Percentiles rank a stretch among this genome's conserved stretches.
Evolutionary conservation across 1,284 basidiomycete genomes (phyloP).

Genomic region (Polyporus tsugae): DNA sequence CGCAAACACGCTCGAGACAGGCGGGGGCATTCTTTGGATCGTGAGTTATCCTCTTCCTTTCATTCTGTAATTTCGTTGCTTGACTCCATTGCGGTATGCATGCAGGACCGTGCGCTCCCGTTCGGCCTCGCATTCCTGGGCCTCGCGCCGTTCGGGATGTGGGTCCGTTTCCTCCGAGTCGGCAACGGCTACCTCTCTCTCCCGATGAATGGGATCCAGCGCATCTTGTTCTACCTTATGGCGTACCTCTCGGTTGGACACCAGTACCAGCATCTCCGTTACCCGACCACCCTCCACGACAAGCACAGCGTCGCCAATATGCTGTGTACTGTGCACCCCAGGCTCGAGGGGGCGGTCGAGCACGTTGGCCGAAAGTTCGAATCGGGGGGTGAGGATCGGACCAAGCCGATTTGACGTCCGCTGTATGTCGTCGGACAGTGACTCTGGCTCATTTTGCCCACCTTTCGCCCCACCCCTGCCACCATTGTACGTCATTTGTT

Average conservation of each 20-base stretch:
- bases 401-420: not conserved
- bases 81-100: too few species aligned
- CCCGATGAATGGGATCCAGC: not conserved
- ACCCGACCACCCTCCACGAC: not conserved
- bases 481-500: too few species aligned
- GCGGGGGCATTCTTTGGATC: not conserved
- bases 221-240: not conserved
- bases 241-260: not conserved
- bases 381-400: not conserved
- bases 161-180: not conserved
- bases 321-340: not conserved
- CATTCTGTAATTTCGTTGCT: too few species aligned
- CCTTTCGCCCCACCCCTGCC: too few species aligned
- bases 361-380: not conserved
- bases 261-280: not conserved
- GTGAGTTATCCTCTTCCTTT: not conserved
- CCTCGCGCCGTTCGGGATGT: not conserved
- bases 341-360: not conserved
- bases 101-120: not conserved
- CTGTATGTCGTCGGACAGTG: not conserved
- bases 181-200: not conserved
- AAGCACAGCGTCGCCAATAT: not conserved
- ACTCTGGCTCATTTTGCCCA: not conserved
- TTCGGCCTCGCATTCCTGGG: not conserved
- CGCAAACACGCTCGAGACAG: not conserved